A percentile compares a stretch with the other conserved stretches of the same genome.
phyloP scores from a whole-genome alignment of 306 rosid genomes.

The Herpetospermum pedunculosum region DNA sequence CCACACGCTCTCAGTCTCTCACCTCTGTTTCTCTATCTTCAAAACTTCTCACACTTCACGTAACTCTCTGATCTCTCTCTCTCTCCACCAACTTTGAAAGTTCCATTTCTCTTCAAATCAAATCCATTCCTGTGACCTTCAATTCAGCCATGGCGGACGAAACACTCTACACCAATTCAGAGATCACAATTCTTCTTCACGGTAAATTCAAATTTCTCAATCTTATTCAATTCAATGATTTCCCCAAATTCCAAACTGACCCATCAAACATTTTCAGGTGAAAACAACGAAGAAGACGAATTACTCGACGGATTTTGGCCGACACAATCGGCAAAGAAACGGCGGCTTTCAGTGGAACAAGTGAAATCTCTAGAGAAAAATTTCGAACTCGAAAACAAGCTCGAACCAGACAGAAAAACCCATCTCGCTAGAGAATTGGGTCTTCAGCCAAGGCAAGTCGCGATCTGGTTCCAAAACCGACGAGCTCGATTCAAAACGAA shows the following conservation, averaged over 20 bases:
- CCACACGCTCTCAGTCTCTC: not conserved
- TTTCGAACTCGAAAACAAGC: slow-evolving; percentile 73
- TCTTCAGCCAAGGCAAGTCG: slow-evolving; percentile 77
- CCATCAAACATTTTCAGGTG: not conserved
- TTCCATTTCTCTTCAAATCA: no score
- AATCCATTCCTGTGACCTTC: no score
- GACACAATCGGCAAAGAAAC: slow-evolving; percentile 61
- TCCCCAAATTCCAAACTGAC: not conserved
- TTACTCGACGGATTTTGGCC: slow-evolving; percentile 29
- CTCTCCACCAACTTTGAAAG: no score
- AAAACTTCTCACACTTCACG: not conserved
- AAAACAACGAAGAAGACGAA: slow-evolving; percentile 37
- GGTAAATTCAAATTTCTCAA: no score
- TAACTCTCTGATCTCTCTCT: not conserved
- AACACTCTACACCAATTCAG: not conserved
- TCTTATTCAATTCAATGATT: no score
- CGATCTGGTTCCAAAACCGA: slow-evolving; percentile 85
- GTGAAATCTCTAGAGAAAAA: slow-evolving; percentile 59
- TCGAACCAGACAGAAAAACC: slow-evolving; percentile 70
- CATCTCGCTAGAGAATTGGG: slow-evolving; percentile 73
- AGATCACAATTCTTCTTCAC: not conserved
- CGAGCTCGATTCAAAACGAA: slow-evolving; percentile 69
- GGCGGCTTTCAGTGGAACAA: slow-evolving; percentile 57
- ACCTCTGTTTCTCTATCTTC: not conserved
- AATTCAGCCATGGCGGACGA: not conserved